Percentiles rank a stretch among this genome's conserved stretches.
Evolutionary conservation across 345 rosid genomes (phyloP).

Genomic region (Citrus mangshanensis): DNA sequence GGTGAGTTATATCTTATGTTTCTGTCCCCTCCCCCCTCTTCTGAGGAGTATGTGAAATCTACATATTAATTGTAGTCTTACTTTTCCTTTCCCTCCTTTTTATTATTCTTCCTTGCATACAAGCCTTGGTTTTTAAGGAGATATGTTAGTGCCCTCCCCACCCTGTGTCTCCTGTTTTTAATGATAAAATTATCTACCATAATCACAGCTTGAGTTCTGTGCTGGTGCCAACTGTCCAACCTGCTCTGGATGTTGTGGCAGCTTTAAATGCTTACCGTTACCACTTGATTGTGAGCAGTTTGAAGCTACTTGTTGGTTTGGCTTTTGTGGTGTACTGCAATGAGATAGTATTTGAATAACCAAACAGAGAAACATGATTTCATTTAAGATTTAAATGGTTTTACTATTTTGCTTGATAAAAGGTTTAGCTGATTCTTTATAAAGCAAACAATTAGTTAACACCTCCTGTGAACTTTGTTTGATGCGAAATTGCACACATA

Average conservation of each 20-base stretch:
- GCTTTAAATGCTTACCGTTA: background rate
- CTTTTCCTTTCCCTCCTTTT: background rate
- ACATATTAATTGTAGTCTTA: background rate
- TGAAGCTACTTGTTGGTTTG: background rate
- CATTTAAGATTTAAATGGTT: background rate
- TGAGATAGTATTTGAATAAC: background rate
- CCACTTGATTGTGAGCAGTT: background rate
- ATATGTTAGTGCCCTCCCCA: background rate
- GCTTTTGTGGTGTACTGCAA: background rate
- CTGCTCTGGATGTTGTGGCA: background rate
- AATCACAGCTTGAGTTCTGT: background rate
- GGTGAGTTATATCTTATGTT: conserved; percentile 38
- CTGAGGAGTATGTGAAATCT: background rate
- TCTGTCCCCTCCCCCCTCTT: background rate
- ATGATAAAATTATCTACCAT: background rate
- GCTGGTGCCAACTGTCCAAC: background rate
- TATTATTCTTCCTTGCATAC: background rate
- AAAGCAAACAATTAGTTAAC: background rate
- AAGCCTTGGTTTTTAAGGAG: background rate
- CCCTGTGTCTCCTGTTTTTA: too few species aligned
- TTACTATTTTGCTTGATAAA: background rate
- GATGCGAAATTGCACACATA: background rate
- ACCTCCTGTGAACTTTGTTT: background rate
- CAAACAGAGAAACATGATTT: background rate
- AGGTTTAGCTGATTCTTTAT: background rate